Percentiles rank a stretch among this genome's conserved stretches.
These are phyloP conservation scores for Rhinocladiella similis DNA, from an alignment of 2,329 filamentous ascomycete genomes.

Conservation along the genomic window DNA sequence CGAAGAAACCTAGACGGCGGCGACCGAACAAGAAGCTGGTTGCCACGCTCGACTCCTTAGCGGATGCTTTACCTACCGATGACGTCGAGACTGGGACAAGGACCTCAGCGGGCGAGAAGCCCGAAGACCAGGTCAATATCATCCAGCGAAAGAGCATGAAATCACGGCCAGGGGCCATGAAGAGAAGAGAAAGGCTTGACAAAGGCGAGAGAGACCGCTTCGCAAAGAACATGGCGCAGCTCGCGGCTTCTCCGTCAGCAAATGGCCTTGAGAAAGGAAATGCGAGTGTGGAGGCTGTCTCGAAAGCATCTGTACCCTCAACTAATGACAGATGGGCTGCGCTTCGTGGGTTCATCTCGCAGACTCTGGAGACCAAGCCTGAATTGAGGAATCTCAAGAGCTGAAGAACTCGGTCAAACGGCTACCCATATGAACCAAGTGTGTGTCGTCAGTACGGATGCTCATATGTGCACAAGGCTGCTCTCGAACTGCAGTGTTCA, in stretches of 20 bases:
- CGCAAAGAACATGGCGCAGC: slow-evolving; percentile 74
- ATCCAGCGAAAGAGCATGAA: slow-evolving; percentile 74
- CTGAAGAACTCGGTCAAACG: neutral
- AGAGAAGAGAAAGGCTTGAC: slow-evolving; percentile 78
- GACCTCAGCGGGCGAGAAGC: slow-evolving; percentile 33
- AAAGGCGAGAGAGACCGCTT: slow-evolving; percentile 81
- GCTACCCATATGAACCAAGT: too few relatives aligned
- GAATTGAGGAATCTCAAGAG: slow-evolving; percentile 16
- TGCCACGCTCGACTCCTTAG: slow-evolving; percentile 72
- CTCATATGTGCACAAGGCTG: too few relatives aligned
- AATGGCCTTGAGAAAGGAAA: slow-evolving; percentile 14
- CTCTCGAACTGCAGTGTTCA: too few relatives aligned
- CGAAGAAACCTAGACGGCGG: slow-evolving; percentile 57
- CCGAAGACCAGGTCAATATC: slow-evolving; percentile 59
- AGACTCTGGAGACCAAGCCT: slow-evolving; percentile 77
- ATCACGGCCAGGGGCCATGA: slow-evolving; percentile 75
- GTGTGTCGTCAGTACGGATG: too few relatives aligned
- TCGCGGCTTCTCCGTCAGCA: slow-evolving; percentile 41
- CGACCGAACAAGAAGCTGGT: slow-evolving; percentile 75
- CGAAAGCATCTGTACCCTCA: slow-evolving; percentile 29
- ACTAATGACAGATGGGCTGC: slow-evolving; percentile 73
- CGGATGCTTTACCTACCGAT: slow-evolving; percentile 72
- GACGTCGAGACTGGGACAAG: slow-evolving; percentile 46
- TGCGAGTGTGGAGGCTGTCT: slow-evolving; percentile 10
- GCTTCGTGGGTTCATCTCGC: slow-evolving; percentile 77